phyloP scores from a whole-genome alignment of 768 basidiomycete genomes.

The Termitomyces titanicus region DNA sequence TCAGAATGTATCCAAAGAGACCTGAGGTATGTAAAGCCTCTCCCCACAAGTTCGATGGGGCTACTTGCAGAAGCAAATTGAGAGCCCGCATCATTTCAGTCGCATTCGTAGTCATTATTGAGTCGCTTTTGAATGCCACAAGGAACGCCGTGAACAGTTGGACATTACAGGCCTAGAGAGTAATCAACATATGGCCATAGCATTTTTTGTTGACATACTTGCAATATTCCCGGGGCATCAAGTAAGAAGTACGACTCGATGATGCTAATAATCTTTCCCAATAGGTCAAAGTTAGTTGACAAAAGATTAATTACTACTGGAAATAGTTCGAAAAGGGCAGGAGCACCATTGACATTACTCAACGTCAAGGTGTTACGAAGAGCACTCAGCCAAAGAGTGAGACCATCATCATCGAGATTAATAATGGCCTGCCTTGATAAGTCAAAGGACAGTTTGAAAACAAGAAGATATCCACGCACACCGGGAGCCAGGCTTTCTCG shows the following conservation, averaged over 20 bases:
- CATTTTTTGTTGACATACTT: constrained; percentile 39
- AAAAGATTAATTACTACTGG: constrained; percentile 61
- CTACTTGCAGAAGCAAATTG: constrained; percentile 56
- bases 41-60: constrained; percentile 66
- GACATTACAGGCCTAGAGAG: constrained; percentile 44
- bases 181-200: not conserved
- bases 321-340: constrained; percentile 60
- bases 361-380: constrained; percentile 62
- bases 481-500: constrained; percentile 58
- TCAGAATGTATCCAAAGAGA: constrained; percentile 62
- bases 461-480: constrained; percentile 30
- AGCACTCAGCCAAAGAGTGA: constrained; percentile 71
- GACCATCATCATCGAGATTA: constrained; percentile 75
- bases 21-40: constrained; percentile 71
- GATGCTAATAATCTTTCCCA: constrained; percentile 64
- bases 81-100: constrained; percentile 61
- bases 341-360: constrained; percentile 39
- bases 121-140: constrained; percentile 41
- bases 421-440: constrained; percentile 45
- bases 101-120: constrained; percentile 49
- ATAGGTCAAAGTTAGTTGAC: constrained; percentile 65
- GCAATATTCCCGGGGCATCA: constrained; percentile 56
- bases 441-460: not conserved
- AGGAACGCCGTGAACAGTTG: constrained; percentile 58
- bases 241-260: constrained; percentile 80